These are phyloP conservation scores for Metarhizium robertsii DNA, from an alignment of 2,329 filamentous ascomycete species.

Conservation along the genomic window DNA sequence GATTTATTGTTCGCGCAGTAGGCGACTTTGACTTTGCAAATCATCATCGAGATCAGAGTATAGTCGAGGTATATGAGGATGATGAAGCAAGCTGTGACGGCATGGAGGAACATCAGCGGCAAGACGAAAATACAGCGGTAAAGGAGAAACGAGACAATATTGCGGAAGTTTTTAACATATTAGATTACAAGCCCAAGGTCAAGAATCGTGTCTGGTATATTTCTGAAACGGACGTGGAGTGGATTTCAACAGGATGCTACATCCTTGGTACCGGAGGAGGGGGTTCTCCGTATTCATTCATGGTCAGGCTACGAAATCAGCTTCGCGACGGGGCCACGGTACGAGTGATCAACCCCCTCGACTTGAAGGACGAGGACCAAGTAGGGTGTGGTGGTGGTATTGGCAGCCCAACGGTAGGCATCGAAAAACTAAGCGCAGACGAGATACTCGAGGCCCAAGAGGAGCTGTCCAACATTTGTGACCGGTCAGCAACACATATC, in stretches of 20 bases:
- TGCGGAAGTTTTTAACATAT: neutral
- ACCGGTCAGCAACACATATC: neutral
- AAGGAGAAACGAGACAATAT: neutral
- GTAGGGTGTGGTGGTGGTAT: conserved; percentile 48
- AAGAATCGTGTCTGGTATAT: too few species aligned
- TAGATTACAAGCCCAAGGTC: neutral
- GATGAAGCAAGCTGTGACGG: neutral
- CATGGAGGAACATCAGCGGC: neutral
- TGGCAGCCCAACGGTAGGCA: conserved; percentile 50
- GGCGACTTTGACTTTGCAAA: neutral
- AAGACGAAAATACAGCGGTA: neutral
- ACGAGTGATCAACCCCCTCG: conserved; percentile 39
- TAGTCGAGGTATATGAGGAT: neutral
- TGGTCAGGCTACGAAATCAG: too few species aligned
- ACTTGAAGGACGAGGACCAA: conserved; percentile 38
- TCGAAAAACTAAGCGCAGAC: conserved; percentile 50
- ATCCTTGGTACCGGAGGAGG: too few species aligned
- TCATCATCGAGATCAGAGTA: neutral
- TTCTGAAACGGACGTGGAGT: too few species aligned
- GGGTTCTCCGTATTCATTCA: too few species aligned
- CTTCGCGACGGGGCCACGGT: conserved; percentile 17
- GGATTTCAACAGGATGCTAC: too few species aligned
- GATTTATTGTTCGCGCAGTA: neutral
- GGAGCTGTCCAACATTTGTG: neutral
- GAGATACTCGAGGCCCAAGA: conserved; percentile 28